Evolutionary conservation across 2,329 filamentous ascomycete species (phyloP).

Genomic region (Esteya vermicola): DNA sequence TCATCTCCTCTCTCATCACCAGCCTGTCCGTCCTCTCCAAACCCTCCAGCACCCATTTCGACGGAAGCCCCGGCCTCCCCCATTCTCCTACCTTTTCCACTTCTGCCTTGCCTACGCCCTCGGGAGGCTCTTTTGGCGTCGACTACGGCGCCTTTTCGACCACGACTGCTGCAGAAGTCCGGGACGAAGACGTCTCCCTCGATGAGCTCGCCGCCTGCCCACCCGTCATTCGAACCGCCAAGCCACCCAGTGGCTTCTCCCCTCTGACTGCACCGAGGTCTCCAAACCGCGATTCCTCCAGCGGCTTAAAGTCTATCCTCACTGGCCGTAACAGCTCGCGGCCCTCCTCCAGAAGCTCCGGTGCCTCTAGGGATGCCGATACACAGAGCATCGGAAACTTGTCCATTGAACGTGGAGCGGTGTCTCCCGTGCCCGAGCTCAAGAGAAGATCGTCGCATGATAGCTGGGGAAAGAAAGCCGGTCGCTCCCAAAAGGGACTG

Average conservation of each 20-base stretch:
- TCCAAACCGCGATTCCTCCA: constrained; percentile 28
- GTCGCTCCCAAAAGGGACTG: constrained; percentile 40
- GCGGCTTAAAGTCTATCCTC: constrained; percentile 45
- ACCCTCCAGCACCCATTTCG: constrained; percentile 56
- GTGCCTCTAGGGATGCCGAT: constrained; percentile 41
- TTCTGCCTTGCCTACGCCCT: constrained; percentile 20
- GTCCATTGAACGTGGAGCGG: constrained; percentile 43
- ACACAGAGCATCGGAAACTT: constrained; percentile 49
- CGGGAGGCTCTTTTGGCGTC: constrained; percentile 47
- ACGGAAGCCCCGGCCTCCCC: constrained; percentile 34
- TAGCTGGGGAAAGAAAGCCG: constrained; percentile 46
- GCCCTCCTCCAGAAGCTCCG: constrained; percentile 44
- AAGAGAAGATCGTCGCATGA: constrained; percentile 40
- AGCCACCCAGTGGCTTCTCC: constrained; percentile 64
- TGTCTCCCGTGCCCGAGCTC: constrained; percentile 31
- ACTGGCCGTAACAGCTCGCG: constrained; percentile 34
- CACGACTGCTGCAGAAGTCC: constrained; percentile 32
- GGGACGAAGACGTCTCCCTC: constrained; percentile 32
- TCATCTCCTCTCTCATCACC: constrained; percentile 57
- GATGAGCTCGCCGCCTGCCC: constrained; percentile 48
- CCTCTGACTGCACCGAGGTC: constrained; percentile 51
- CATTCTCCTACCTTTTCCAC: constrained; percentile 8
- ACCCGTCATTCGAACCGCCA: constrained; percentile 68
- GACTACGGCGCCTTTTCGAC: constrained; percentile 55
- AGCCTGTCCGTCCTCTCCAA: constrained; percentile 54